Evolutionary conservation across 371 early-diverging fungal genomes (phyloP), one percentile per base, ranked within the genome.

Genomic region (Cokeromyces recurvatus): DNA sequence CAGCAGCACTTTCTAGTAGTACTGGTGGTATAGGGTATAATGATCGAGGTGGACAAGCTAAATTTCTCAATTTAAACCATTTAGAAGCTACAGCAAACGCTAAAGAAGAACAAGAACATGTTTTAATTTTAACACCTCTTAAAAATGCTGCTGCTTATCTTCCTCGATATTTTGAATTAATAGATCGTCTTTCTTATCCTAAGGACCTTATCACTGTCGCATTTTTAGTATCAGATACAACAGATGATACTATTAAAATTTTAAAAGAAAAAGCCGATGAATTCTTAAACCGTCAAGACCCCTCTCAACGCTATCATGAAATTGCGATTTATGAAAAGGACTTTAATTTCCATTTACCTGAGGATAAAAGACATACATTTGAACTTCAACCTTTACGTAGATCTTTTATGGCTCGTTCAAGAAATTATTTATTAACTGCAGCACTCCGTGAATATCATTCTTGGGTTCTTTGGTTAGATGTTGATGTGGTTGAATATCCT

Each of bases 401-500:
- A 23, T 67, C 62, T 9, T 68, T 62, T 48, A 71, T 84, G 69
- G 81, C 84, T 16, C 63, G 67, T 20, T 78, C 81, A 12, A 72
- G 84, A 50, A 84, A 82, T 46, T 67, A 71, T 34, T 48, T 82
- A 21, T 54, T 81, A 55, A 68, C 70, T 16, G 66, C 77, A 3
- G 74, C 82, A 8, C 55, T 84, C 3, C 48, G 57, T 36, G 55
- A 57, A 41, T 73, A 78, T 47, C 82, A 82, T 38, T 70, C 77
- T 19, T 84, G 83, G 82, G 82, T 84, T 4, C 59, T 84, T 19
- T 84, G 84, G 84, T 58, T 82, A 2, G 84, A 84, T 53, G 81
- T 79, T 12, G 84, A 84, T 56, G 74, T 84, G 10, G 59, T 78
- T 4, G 68, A 74, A 43, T 85, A 81, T 39, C 74, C 85, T 9